Conservation (phyloP, 768 basidiomycete species). For the Amanita rubescens region DNA sequence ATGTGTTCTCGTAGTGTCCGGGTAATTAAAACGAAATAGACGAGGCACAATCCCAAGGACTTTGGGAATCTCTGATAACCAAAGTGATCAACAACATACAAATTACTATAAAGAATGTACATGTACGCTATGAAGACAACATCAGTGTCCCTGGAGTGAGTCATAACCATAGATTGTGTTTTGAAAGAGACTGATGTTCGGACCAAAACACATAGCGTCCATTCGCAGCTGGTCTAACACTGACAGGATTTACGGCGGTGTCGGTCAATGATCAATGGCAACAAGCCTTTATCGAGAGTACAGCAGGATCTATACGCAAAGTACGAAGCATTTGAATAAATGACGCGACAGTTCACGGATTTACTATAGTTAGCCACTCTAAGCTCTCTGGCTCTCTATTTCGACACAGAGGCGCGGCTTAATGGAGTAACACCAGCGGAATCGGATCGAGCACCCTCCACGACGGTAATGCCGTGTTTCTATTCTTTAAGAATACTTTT, state of each 20-base stretch:
- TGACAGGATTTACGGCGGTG: constrained; percentile 80
- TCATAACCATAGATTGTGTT: constrained; percentile 7
- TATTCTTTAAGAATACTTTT: background rate
- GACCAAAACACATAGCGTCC: constrained; percentile 61
- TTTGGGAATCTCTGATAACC: constrained; percentile 73
- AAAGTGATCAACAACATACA: constrained; percentile 96
- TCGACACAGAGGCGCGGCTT: constrained; percentile 87
- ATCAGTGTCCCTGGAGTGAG: constrained; percentile 87
- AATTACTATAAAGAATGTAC: constrained; percentile 92
- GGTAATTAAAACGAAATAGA: constrained; percentile 20
- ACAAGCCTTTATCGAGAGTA: constrained; percentile 88
- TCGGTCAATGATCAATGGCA: constrained; percentile 89
- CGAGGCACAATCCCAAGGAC: constrained; percentile 74
- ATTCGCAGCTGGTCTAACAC: constrained; percentile 85
- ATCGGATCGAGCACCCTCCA: constrained; percentile 63
- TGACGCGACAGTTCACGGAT: background rate
- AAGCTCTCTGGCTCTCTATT: constrained; percentile 85
- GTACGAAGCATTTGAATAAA: constrained; percentile 26
- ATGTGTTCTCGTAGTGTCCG: background rate
- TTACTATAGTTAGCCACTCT: constrained; percentile 67
- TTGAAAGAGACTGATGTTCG: background rate
- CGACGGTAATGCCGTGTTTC: constrained; percentile 44
- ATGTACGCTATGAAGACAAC: constrained; percentile 93
- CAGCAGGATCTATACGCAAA: constrained; percentile 83
- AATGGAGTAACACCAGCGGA: constrained; percentile 58